Evolutionary conservation across 2,329 filamentous ascomycete genomes (phyloP), one percentile per base, ranked within the genome.

Genomic region (Paraphoma chrysanthemicola): DNA sequence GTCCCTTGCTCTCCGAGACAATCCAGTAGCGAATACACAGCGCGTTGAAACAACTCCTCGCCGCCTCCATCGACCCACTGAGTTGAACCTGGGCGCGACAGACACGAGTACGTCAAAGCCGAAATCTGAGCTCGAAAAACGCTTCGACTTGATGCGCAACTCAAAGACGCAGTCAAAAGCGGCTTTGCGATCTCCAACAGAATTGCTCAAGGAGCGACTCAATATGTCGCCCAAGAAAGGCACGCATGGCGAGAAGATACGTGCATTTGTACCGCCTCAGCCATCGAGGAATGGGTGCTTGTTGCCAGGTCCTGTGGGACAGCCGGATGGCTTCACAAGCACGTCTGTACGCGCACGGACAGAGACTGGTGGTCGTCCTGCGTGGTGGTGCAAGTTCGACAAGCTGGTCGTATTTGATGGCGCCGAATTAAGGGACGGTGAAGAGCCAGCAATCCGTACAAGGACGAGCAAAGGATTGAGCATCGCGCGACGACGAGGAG

Each of bases 331-430:
- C 0, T 73, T 75, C 41, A 64, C 58, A 1, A 71, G 72, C 44
- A 60, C 64, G 8, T 66, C 63, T 1, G 65, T 75, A 0, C 64
- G 72, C 14, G 72, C 71, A 7, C 52, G 59, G 6, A 75, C 71
- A 2, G 66, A 70, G 39, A 50, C 58, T 4, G 47, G 48, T 2
- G 46, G 57, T 5, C 57, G 67, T 2, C 69, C 73, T 1, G 67
- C 71, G 4, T 75, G 73, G 73, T 75, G 73, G 73, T 75, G 73
- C 49, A 74, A 74, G 44, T 61, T 69, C 33, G 73, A 76, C 42
- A 71, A 69, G 47, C 59, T 76, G 1, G 72, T 74, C 4, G 64
- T 76, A 0, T 75, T 75, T 17, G 72, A 76, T 39, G 73, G 72
- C 1, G 42, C 69, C 1, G 63, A 68, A 5, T 50, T 48, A 3